phyloP scores from a whole-genome alignment of 2,329 filamentous ascomycete genomes.

The Penicillium digitatum region DNA sequence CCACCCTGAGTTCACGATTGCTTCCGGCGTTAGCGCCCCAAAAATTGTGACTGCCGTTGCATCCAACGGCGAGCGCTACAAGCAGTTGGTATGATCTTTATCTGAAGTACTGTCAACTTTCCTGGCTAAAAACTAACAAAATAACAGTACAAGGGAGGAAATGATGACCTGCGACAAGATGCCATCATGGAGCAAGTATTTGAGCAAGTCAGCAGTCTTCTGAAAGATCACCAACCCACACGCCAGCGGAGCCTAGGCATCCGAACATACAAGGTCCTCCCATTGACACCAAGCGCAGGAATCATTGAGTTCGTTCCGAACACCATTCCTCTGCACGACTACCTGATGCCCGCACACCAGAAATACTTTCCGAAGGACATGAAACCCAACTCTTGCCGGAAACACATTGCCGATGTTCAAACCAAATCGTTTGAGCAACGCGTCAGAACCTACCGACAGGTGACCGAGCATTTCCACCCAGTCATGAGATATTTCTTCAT shows the following conservation, averaged over 20 bases:
- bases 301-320: slow-evolving; percentile 97
- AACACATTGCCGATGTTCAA: slow-evolving; percentile 71
- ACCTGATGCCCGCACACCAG: slow-evolving; percentile 84
- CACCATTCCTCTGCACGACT: slow-evolving; percentile 88
- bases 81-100: slow-evolving; percentile 62
- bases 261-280: slow-evolving; percentile 94
- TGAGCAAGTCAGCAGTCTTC: slow-evolving; percentile 83
- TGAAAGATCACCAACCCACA: slow-evolving; percentile 80
- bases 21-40: slow-evolving; percentile 83
- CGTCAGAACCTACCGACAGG: slow-evolving; percentile 69
- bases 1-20: slow-evolving; percentile 73
- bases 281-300: slow-evolving; percentile 76
- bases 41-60: slow-evolving; percentile 85
- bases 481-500: slow-evolving; percentile 98
- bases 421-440: slow-evolving; percentile 65
- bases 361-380: slow-evolving; percentile 80
- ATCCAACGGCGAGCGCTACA: slow-evolving; percentile 74
- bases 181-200: slow-evolving; percentile 99
- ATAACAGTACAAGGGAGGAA: slow-evolving; percentile 76
- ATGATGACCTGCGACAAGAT: slow-evolving; percentile 93
- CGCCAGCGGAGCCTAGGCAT: slow-evolving; percentile 86
- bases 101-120: no score
- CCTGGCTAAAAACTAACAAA: slow-evolving; percentile 9
- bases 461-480: slow-evolving; percentile 79
- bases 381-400: slow-evolving; percentile 70